A percentile compares a stretch with the other conserved stretches of the same genome.
Evolutionary conservation across 1,139 yeast species (phyloP).

Genomic region (Candida sanyaensis): DNA sequence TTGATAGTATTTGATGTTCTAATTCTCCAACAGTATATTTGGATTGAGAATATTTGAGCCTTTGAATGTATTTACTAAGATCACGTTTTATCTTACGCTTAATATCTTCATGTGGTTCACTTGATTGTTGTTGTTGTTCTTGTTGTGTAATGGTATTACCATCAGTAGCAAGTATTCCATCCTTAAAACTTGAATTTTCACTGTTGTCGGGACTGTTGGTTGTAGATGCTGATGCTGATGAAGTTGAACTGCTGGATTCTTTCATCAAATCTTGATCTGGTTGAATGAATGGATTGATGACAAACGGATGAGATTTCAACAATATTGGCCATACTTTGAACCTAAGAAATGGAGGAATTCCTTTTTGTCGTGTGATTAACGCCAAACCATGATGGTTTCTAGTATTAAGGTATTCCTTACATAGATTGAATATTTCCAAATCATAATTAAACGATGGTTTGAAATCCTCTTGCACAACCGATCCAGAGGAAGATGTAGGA

Average conservation of each 20-base stretch:
- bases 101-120: slow-evolving; percentile 26
- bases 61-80: slow-evolving; percentile 53
- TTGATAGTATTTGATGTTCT: slow-evolving; percentile 56
- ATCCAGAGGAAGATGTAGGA: slow-evolving; percentile 4
- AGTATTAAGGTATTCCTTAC: slow-evolving; percentile 44
- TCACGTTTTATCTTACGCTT: slow-evolving; percentile 47
- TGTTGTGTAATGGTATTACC: slow-evolving; percentile 7
- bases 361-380: slow-evolving; percentile 75
- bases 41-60: slow-evolving; percentile 26
- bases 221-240: slow-evolving; percentile 3
- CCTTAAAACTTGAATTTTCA: slow-evolving; percentile 11
- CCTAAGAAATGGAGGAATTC: slow-evolving; percentile 82
- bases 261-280: slow-evolving; percentile 45
- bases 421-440: slow-evolving; percentile 37
- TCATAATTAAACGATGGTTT: slow-evolving; percentile 46
- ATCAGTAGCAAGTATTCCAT: slow-evolving; percentile 2
- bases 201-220: slow-evolving; percentile 6
- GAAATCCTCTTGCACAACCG: slow-evolving; percentile 10
- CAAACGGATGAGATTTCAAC: slow-evolving; percentile 82
- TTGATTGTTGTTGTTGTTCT: slow-evolving; percentile 5
- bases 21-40: slow-evolving; percentile 26
- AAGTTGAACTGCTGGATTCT: slow-evolving; percentile 11
- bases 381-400: slow-evolving; percentile 72
- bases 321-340: slow-evolving; percentile 84
- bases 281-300: slow-evolving; percentile 67